phyloP scores from a whole-genome alignment of 2,329 filamentous ascomycete genomes.

The Colletotrichum musae region DNA sequence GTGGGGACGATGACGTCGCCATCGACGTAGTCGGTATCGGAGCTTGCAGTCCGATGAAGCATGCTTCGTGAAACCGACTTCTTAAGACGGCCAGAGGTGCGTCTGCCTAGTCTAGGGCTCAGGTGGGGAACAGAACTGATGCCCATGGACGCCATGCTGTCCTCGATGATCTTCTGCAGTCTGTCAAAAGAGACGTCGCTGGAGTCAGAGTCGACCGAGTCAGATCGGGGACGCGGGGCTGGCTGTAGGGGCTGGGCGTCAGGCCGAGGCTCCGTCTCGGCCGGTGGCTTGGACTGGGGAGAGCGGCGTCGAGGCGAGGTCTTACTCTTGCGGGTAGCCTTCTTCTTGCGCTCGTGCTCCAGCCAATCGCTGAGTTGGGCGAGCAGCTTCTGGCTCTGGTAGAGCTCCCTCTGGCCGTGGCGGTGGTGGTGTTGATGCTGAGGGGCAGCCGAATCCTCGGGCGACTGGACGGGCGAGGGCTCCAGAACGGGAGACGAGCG shows the following conservation, averaged over 20 bases:
- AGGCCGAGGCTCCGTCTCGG: conserved; percentile 30
- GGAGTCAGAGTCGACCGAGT: conserved; percentile 76
- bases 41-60: conserved; percentile 71
- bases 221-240: conserved; percentile 53
- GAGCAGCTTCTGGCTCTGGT: conserved; percentile 70
- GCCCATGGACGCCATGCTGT: conserved; percentile 71
- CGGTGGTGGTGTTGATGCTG: conserved; percentile 46
- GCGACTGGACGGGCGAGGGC: conserved; percentile 44
- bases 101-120: conserved; percentile 58
- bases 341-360: conserved; percentile 81
- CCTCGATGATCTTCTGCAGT: conserved; percentile 84
- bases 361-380: conserved; percentile 88
- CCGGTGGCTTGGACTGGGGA: conserved; percentile 39
- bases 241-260: conserved; percentile 8
- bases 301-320: conserved; percentile 58
- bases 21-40: conserved; percentile 88
- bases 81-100: conserved; percentile 55
- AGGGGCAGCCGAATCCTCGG: conserved; percentile 44
- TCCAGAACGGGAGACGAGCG: conserved; percentile 60
- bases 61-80: conserved; percentile 56
- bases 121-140: conserved; percentile 61
- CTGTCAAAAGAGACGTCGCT: conserved; percentile 83
- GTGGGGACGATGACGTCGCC: conserved; percentile 86
- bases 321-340: conserved; percentile 68
- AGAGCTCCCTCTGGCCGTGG: conserved; percentile 55